A percentile compares a stretch with the other conserved stretches of the same genome.
Conservation (phyloP, 192 early-diverging fungal species). For the Podila verticillata region DNA sequence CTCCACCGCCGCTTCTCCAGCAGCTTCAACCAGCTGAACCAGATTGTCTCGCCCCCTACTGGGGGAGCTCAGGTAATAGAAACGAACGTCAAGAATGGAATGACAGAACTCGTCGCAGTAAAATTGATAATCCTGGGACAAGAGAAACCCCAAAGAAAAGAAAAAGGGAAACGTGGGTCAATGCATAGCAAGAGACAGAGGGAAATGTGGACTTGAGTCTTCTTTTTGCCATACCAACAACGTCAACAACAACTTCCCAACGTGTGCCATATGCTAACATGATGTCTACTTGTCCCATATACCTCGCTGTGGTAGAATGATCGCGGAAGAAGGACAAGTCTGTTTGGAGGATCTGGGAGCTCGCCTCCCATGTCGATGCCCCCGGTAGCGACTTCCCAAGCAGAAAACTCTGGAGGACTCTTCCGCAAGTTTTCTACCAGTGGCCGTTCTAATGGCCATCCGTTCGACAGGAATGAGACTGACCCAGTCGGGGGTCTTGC, state of each 20-base stretch:
- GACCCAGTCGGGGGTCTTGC: constrained; percentile 6
- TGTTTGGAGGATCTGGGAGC: constrained; percentile 19
- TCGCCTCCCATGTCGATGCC: constrained; percentile 5
- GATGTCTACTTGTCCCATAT: neutral
- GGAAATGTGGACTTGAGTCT: neutral
- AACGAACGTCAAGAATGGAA: neutral
- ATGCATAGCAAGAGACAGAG: neutral
- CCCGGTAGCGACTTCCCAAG: neutral
- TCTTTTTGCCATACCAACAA: neutral
- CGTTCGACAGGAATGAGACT: constrained; percentile 33
- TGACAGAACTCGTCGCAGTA: too few species aligned
- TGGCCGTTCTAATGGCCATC: constrained; percentile 1
- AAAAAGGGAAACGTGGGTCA: constrained; percentile 1
- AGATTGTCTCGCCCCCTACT: constrained; percentile 23
- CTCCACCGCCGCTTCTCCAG: constrained; percentile 43
- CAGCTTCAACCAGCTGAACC: constrained; percentile 45
- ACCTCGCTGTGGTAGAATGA: constrained; percentile 6
- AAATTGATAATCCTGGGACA: neutral
- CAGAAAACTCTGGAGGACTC: constrained; percentile 7
- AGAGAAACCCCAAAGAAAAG: neutral
- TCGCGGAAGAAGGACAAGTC: constrained; percentile 37
- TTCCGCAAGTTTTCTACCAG: constrained; percentile 41
- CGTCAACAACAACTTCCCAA: too few species aligned
- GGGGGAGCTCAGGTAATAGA: constrained; percentile 20
- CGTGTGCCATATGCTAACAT: constrained; percentile 3